Evolutionary conservation across 2,329 filamentous ascomycete species (phyloP).

Genomic region (Penicillium sp.): DNA sequence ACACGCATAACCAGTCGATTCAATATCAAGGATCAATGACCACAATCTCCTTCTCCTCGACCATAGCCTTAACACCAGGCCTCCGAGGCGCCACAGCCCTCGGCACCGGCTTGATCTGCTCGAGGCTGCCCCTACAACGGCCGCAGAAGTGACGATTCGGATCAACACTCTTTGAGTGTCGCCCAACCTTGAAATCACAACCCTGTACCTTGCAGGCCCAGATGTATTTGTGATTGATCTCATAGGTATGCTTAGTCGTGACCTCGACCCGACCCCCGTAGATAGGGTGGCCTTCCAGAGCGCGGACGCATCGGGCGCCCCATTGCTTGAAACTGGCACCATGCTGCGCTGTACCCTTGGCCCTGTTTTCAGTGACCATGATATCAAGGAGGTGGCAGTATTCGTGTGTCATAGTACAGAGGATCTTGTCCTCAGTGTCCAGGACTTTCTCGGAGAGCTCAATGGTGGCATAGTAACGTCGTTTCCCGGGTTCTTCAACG

Average conservation of each 20-base stretch:
- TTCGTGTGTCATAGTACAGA: slow-evolving; percentile 93
- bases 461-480: slow-evolving; percentile 67
- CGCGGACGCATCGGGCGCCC: slow-evolving; percentile 42
- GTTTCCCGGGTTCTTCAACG: slow-evolving; percentile 5
- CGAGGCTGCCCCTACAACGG: slow-evolving; percentile 65
- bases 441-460: slow-evolving; percentile 89
- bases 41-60: background rate
- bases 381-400: slow-evolving; percentile 94
- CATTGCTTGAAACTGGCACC: slow-evolving; percentile 80
- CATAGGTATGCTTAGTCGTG: slow-evolving; percentile 85
- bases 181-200: slow-evolving; percentile 71
- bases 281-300: slow-evolving; percentile 50
- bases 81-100: slow-evolving; percentile 40
- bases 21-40: background rate
- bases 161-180: slow-evolving; percentile 85
- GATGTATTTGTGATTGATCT: slow-evolving; percentile 87
- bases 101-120: slow-evolving; percentile 77
- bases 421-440: slow-evolving; percentile 68
- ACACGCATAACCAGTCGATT: background rate
- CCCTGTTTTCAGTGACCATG: slow-evolving; percentile 70
- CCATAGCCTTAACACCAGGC: background rate
- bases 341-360: slow-evolving; percentile 55
- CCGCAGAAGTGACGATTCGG: slow-evolving; percentile 69
- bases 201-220: slow-evolving; percentile 64
- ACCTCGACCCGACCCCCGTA: slow-evolving; percentile 62